Percentiles rank a stretch among this genome's conserved stretches.
Evolutionary conservation across 176 grass and related monocot genomes (phyloP).

Genomic region (Bothriochloa decipiens): DNA sequence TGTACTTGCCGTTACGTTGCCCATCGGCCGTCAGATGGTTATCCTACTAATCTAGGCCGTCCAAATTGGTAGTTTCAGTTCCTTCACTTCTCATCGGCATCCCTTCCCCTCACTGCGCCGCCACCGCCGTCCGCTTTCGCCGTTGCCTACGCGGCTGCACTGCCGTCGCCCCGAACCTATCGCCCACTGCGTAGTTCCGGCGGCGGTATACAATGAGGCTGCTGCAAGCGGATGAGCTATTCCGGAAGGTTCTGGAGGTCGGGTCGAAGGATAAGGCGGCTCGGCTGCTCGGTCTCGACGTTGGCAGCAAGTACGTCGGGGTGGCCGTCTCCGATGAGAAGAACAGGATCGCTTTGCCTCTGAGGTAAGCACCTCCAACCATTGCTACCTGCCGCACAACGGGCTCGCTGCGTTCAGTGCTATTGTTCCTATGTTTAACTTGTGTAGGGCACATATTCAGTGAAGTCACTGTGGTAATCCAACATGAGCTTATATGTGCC

Average conservation of each 20-base stretch:
- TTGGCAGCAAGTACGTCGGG: slow-evolving; percentile 83
- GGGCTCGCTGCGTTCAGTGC: not conserved
- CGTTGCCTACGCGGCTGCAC: slow-evolving; percentile 12
- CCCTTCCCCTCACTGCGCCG: not conserved
- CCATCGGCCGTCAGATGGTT: not conserved
- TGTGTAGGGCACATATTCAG: not conserved
- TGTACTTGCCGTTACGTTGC: not conserved
- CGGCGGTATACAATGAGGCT: slow-evolving; percentile 61
- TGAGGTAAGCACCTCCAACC: slow-evolving; percentile 52
- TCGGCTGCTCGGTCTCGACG: slow-evolving; percentile 80
- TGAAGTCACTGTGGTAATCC: not conserved
- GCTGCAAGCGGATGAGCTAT: slow-evolving; percentile 58
- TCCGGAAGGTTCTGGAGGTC: slow-evolving; percentile 61
- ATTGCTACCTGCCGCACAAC: not conserved
- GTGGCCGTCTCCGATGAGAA: slow-evolving; percentile 69
- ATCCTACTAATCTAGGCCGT: not conserved
- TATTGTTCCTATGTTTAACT: not conserved
- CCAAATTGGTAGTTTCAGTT: not conserved
- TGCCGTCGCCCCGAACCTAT: not conserved
- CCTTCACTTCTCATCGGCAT: not conserved
- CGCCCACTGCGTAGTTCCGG: not conserved
- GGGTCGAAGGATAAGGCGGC: slow-evolving; percentile 31
- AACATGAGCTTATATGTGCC: not conserved
- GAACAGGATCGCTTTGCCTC: slow-evolving; percentile 69
- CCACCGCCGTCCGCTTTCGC: not conserved